Conservation (phyloP, 2,329 filamentous ascomycete species). For the Didymella keratinophila region DNA sequence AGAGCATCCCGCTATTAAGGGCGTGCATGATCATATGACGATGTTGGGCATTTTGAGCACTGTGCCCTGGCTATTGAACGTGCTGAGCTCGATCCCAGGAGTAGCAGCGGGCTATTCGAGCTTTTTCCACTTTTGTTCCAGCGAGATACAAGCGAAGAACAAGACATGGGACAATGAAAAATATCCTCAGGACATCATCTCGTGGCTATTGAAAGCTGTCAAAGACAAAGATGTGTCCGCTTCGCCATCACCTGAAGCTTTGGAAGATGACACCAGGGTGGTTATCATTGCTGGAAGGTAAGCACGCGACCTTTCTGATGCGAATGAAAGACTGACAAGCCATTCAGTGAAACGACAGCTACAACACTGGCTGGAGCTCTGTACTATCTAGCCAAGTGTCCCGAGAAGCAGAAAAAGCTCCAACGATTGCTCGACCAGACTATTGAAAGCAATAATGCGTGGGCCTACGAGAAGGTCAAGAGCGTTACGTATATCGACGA, state of each 20-base stretch:
- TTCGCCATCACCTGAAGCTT: not conserved
- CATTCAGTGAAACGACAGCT: not conserved
- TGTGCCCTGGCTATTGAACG: slow-evolving; percentile 47
- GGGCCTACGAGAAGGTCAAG: not conserved
- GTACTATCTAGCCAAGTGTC: not conserved
- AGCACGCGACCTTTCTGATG: not conserved
- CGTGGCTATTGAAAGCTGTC: not conserved
- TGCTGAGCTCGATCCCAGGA: not conserved
- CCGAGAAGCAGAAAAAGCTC: not conserved
- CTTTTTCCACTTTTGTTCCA: not conserved
- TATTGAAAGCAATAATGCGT: not conserved
- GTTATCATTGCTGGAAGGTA: not conserved
- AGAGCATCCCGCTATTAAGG: slow-evolving; percentile 45
- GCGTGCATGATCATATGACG: slow-evolving; percentile 48
- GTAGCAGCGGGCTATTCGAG: not conserved
- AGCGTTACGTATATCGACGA: not conserved
- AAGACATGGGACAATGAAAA: not conserved
- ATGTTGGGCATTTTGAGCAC: slow-evolving; percentile 44
- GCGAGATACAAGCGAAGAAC: not conserved
- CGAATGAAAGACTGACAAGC: not conserved
- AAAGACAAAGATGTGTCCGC: not conserved
- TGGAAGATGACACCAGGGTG: not conserved
- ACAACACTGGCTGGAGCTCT: not conserved
- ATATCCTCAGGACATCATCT: not conserved
- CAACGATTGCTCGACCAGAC: not conserved